phyloP scores from a whole-genome alignment of 257 asterid species.

The Scutellaria galericulata region DNA sequence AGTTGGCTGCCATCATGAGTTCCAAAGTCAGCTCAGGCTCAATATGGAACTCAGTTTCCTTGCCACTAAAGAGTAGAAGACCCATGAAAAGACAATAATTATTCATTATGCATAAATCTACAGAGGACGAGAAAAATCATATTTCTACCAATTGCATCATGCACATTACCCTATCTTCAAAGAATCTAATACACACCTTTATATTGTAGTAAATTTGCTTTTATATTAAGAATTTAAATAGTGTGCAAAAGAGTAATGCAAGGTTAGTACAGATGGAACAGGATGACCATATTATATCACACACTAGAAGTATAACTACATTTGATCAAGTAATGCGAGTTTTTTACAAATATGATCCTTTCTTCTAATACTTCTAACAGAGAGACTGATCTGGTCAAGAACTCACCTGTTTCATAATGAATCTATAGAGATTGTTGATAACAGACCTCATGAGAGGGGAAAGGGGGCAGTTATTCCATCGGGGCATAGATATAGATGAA shows the following conservation, averaged over 20 bases:
- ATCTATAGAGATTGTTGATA: too few relatives aligned
- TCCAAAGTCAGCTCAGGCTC: conserved; percentile 94
- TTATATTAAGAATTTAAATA: not conserved
- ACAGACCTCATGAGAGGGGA: too few relatives aligned
- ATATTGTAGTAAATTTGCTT: not conserved
- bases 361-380: not conserved
- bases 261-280: not conserved
- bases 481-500: not conserved
- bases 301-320: not conserved
- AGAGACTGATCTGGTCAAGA: not conserved
- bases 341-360: not conserved
- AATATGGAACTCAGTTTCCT: conserved; percentile 82
- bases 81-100: conserved; percentile 10
- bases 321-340: not conserved
- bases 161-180: conserved; percentile 9
- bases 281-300: not conserved
- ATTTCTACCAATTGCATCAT: not conserved
- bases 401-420: not conserved
- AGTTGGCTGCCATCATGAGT: conserved; percentile 94
- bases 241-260: not conserved
- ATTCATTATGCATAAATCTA: conserved; percentile 25
- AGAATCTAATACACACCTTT: not conserved
- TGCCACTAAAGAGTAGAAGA: conserved; percentile 64
- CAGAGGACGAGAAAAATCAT: not conserved
- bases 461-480: not conserved